Conservation (phyloP, 179 eudicot species). For the Silene vulgaris region DNA sequence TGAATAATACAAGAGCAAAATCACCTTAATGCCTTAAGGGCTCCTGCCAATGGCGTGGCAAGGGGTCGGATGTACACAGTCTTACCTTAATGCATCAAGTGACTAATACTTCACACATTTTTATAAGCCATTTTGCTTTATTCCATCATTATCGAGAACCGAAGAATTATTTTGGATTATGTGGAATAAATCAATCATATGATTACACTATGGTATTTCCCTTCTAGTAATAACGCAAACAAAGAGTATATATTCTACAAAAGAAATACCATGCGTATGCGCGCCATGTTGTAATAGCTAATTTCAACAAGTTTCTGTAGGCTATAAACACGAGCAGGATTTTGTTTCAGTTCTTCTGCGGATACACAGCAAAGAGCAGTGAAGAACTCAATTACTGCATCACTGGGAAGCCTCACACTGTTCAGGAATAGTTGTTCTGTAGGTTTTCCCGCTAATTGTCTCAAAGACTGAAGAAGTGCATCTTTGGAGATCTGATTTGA, state of each 20-base stretch:
- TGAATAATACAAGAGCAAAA: neutral
- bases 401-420: slow-evolving; percentile 83
- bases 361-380: slow-evolving; percentile 89
- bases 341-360: slow-evolving; percentile 85
- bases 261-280: slow-evolving; percentile 84
- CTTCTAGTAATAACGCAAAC: slow-evolving; percentile 13
- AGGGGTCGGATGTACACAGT: too few relatives aligned
- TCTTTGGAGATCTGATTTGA: slow-evolving; percentile 91
- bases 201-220: neutral
- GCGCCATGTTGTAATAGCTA: slow-evolving; percentile 98
- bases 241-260: slow-evolving; percentile 12
- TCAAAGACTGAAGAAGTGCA: slow-evolving; percentile 74
- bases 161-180: too few relatives aligned
- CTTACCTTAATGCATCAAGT: too few relatives aligned
- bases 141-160: too few relatives aligned
- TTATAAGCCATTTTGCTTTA: too few relatives aligned
- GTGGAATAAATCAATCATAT: neutral
- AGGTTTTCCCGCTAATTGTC: slow-evolving; percentile 87
- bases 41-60: too few relatives aligned
- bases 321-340: slow-evolving; percentile 92
- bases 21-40: too few relatives aligned
- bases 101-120: too few relatives aligned
- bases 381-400: slow-evolving; percentile 86
- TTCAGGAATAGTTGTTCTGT: slow-evolving; percentile 87
- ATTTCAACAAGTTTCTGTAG: slow-evolving; percentile 94